These are phyloP conservation scores for Auriscalpium vulgare DNA, from an alignment of 768 basidiomycete genomes.

Conservation along the genomic window DNA sequence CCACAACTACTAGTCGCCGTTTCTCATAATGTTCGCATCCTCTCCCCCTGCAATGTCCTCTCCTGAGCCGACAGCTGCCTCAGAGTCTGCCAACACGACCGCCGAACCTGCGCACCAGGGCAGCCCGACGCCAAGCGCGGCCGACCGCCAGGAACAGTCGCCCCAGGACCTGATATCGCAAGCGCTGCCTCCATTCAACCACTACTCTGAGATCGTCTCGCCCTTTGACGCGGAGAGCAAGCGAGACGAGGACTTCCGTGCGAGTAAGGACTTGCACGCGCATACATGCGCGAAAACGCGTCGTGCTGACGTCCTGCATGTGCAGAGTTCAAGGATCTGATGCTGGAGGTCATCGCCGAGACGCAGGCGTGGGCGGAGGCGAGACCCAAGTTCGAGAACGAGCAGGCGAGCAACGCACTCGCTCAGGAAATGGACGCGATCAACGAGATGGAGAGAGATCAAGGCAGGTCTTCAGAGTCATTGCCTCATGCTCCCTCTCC, in stretches of 20 bases:
- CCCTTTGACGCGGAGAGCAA: slow-evolving; percentile 29
- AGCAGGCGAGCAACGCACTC: slow-evolving; percentile 7
- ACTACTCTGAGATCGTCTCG: slow-evolving; percentile 19
- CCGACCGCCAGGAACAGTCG: not conserved
- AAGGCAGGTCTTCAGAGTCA: slow-evolving; percentile 12
- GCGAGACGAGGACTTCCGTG: slow-evolving; percentile 26
- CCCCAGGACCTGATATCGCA: not conserved
- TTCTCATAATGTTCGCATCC: too few relatives aligned
- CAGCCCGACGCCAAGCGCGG: too few relatives aligned
- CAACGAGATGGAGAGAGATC: slow-evolving; percentile 11
- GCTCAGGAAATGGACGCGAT: slow-evolving; percentile 11
- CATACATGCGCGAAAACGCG: slow-evolving; percentile 12
- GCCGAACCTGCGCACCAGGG: too few relatives aligned
- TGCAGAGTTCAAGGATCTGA: slow-evolving; percentile 10
- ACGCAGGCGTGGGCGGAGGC: slow-evolving; percentile 13
- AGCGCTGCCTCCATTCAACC: slow-evolving; percentile 21
- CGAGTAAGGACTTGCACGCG: slow-evolving; percentile 22
- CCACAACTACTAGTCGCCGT: too few relatives aligned
- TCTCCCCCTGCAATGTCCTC: too few relatives aligned
- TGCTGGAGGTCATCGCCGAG: slow-evolving; percentile 7
- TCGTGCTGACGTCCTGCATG: not conserved
- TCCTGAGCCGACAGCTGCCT: too few relatives aligned
- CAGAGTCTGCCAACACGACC: too few relatives aligned
- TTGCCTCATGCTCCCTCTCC: not conserved
- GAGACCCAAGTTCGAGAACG: slow-evolving; percentile 10